These are phyloP conservation scores for Aspergillus ochraceoroseus DNA, from an alignment of 2,329 filamentous ascomycete species.

Conservation along the genomic window DNA sequence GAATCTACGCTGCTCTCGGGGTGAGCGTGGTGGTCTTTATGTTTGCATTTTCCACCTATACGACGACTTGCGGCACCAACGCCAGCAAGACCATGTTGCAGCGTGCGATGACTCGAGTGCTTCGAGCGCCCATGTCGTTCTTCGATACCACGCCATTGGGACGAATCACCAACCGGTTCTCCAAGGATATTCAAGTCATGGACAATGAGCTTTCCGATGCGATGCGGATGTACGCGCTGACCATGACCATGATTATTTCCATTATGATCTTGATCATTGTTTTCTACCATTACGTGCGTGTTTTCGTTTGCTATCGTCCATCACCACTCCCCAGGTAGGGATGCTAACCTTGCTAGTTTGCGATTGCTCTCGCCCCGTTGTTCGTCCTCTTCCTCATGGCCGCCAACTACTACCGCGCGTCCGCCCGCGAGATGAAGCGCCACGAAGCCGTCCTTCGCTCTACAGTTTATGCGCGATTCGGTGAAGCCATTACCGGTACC, in stretches of 20 bases:
- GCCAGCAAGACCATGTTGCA: constrained; percentile 78
- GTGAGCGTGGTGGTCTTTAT: constrained; percentile 65
- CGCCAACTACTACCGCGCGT: constrained; percentile 81
- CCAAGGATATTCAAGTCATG: constrained; percentile 92
- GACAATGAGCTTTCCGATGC: constrained; percentile 86
- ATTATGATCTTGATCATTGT: constrained; percentile 88
- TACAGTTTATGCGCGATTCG: constrained; percentile 82
- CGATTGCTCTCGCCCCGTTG: constrained; percentile 63
- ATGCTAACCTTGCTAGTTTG: constrained; percentile 49
- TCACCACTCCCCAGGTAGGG: background rate
- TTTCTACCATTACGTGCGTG: constrained; percentile 72
- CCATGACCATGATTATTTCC: constrained; percentile 71
- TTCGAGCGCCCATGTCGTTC: constrained; percentile 73
- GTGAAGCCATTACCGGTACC: constrained; percentile 71
- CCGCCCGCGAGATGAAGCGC: constrained; percentile 88
- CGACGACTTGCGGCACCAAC: constrained; percentile 74
- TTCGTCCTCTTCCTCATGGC: constrained; percentile 74
- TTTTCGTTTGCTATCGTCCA: constrained; percentile 3
- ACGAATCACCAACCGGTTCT: constrained; percentile 93
- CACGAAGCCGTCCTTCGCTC: constrained; percentile 88
- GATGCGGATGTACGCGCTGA: constrained; percentile 88
- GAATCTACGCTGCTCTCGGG: constrained; percentile 66
- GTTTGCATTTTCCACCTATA: constrained; percentile 72
- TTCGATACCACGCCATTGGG: constrained; percentile 96
- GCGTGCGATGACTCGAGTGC: constrained; percentile 69